phyloP scores from a whole-genome alignment of 2,329 filamentous ascomycete species.

The Neurospora crassa region DNA sequence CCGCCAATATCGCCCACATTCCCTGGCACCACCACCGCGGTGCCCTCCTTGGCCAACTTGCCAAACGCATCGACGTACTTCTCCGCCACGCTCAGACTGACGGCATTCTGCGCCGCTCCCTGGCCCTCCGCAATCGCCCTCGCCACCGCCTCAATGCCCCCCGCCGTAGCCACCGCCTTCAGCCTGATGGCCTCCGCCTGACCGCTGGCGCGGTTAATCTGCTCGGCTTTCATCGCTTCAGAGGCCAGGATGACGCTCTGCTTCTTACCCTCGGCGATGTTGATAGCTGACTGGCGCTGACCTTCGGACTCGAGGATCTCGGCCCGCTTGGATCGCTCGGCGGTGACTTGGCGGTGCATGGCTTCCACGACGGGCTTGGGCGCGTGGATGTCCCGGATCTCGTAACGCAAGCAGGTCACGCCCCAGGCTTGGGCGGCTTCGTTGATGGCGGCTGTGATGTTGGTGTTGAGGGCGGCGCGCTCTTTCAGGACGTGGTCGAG shows the following conservation, averaged over 20 bases:
- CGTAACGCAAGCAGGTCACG: constrained; percentile 89
- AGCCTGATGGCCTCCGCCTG: constrained; percentile 89
- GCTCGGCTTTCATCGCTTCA: constrained; percentile 79
- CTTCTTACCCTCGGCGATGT: constrained; percentile 95
- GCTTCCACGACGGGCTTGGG: constrained; percentile 88
- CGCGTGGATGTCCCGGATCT: constrained; percentile 96
- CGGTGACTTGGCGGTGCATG: constrained; percentile 97
- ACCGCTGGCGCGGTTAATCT: constrained; percentile 87
- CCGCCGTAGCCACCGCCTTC: constrained; percentile 76
- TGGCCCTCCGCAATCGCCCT: constrained; percentile 63
- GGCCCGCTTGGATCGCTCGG: constrained; percentile 91
- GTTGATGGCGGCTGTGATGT: constrained; percentile 98
- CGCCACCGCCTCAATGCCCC: constrained; percentile 80
- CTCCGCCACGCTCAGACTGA: constrained; percentile 85
- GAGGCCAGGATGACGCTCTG: constrained; percentile 94
- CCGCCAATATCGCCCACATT: constrained; percentile 93
- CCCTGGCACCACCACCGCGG: constrained; percentile 87
- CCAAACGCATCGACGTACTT: constrained; percentile 93
- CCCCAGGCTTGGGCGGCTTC: constrained; percentile 96
- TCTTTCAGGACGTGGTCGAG: constrained; percentile 98
- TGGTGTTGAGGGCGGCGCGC: constrained; percentile 88
- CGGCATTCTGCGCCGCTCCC: constrained; percentile 67
- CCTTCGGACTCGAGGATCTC: constrained; percentile 97
- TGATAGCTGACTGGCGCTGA: constrained; percentile 94
- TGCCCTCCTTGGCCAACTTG: constrained; percentile 89